Conservation (phyloP, 179 eudicot species). For the Gypsophila paniculata region DNA sequence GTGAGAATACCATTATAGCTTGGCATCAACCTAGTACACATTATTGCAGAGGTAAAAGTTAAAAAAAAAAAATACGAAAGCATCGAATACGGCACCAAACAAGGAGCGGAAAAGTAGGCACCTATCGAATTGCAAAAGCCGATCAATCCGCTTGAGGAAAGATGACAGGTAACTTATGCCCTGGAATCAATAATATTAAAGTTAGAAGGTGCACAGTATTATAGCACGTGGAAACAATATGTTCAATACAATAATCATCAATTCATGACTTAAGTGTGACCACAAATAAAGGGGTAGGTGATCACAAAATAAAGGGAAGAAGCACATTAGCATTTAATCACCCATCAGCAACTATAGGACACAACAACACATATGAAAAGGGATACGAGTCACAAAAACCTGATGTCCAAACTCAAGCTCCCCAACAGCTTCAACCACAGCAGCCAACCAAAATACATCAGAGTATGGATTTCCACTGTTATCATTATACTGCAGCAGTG, state of each 20-base stretch:
- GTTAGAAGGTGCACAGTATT: not conserved
- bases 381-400: conserved; percentile 40
- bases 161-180: conserved; percentile 57
- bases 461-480: conserved; percentile 88
- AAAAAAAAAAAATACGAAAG: conserved; percentile 9
- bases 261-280: not conserved
- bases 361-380: not conserved
- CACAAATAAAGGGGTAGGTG: not conserved
- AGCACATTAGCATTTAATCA: not conserved
- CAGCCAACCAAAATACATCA: conserved; percentile 90
- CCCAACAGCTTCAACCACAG: conserved; percentile 84
- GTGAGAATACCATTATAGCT: conserved; percentile 88
- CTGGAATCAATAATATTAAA: conserved; percentile 40
- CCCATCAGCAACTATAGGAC: conserved; percentile 3
- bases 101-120: conserved; percentile 23
- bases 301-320: not conserved
- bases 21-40: conserved; percentile 79
- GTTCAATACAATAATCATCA: not conserved
- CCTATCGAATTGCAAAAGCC: conserved; percentile 97
- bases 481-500: conserved; percentile 68
- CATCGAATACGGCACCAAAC: not conserved
- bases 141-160: conserved; percentile 82
- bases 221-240: not conserved
- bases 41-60: conserved; percentile 22
- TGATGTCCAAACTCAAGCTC: conserved; percentile 96